Base-by-base conservation (phyloP, 2,329 filamentous ascomycete species). In the Ascochyta lentis region DNA sequence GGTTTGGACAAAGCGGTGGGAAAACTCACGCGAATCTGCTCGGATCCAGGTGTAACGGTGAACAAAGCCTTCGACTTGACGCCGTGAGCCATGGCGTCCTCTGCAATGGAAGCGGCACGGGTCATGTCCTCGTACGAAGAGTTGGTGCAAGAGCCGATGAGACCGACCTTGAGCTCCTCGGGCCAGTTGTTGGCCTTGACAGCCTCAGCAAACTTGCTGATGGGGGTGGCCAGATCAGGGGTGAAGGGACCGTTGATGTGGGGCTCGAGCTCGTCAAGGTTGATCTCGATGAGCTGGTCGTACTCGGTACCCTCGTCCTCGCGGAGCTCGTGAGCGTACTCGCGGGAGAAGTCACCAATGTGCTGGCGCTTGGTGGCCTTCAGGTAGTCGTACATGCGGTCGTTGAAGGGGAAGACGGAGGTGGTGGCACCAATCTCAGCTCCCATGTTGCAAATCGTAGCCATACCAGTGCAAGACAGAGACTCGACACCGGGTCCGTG, bases 231-330 rank as follows among this genome's bases (percentile, higher is more conserved):
- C 80, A 99, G 84, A 86, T 99, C 95, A 59, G 95, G 95, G 26
- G 95, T 99, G 86, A 98, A 98, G 64, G 95, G 95, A 65, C 95
- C 95, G 83, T 99, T 99, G 83, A 99, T 92, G 78, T 98, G 92
- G 66, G 95, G 95, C 84, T 99, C 95, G 44, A 99, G 89, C 79
- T 94, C 90, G 56, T 86, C 89, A 51, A 99, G 86, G 84, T 99
- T 94, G 81, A 99, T 91, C 81, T 97, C 94, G 72, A 98, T 92
- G 66, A 97, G 79, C 81, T 98, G 86, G 78, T 99, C 95, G 79
- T 98, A 99, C 80, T 98, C 88, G 66, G 91, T 91, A 67, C 92
- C 92, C 80, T 96, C 84, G 68, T 99, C 95, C 75, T 91, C 89
- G 57, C 86, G 86, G 63, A 99, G 90, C 71, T 96, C 92, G 70